Base-by-base conservation (phyloP, 2,329 filamentous ascomycete species). In the Ophiostoma angusticollis region DNA sequence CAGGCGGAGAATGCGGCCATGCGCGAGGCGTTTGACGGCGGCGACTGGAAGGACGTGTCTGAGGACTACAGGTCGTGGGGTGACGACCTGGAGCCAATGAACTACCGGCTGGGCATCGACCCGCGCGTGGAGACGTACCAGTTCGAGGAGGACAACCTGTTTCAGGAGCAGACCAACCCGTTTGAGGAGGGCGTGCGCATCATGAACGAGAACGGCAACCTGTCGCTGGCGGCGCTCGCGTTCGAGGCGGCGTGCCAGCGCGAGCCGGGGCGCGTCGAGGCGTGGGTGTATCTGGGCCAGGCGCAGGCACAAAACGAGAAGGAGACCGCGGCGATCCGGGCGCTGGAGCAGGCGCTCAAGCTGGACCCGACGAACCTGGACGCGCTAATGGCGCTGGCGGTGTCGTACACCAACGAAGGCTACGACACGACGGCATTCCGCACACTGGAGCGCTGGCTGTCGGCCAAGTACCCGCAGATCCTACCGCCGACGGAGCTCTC, bases 251-350 rank as follows among this genome's bases (percentile, higher is more conserved):
- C 91, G 2, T 84, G 89, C 5, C 87, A 95, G 58, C 86, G 89
- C 61, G 78, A 94, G 45, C 75, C 85, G 1, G 69, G 80, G 39
- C 89, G 96, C 57, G 77, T 89, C 27, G 83, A 93, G 39, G 91
- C 91, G 3, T 98, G 91, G 91, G 84, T 87, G 9, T 80, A 86
- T 52, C 74, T 98, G 23, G 91, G 91, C 38, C 80, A 81, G 39
- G 84, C 87, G 14, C 91, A 98, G 62, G 91, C 91, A 16, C 91
- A 98, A 58, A 98, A 98, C 59, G 91, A 98, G 60, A 98, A 98
- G 64, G 91, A 98, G 59, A 82, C 85, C 8, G 89, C 91, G 0
- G 91, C 91, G 3, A 95, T 98, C 48, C 80, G 91, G 24, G 91
- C 91, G 3, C 68, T 96, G 44, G 89, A 96, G 59, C 83, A 91